phyloP scores from a whole-genome alignment of 768 basidiomycete genomes.

The Filobasidium floriforme region DNA sequence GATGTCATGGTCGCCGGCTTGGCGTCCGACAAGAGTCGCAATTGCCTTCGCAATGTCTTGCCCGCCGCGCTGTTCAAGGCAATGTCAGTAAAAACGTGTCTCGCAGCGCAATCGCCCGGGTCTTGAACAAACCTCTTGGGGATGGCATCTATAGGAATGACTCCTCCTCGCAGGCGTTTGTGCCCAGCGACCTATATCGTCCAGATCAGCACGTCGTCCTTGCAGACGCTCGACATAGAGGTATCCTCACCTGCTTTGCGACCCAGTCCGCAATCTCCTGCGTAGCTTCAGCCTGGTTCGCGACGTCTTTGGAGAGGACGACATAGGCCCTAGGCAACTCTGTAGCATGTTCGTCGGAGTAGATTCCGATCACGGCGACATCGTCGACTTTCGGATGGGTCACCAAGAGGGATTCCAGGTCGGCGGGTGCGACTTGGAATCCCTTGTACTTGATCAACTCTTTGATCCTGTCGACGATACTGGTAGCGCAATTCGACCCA shows the following conservation, averaged over 20 bases:
- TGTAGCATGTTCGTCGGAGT: constrained; percentile 60
- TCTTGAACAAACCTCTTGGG: constrained; percentile 57
- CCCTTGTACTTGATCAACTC: constrained; percentile 55
- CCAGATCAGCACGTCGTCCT: not conserved
- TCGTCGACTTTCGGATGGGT: constrained; percentile 71
- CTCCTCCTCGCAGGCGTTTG: constrained; percentile 67
- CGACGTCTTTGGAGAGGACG: constrained; percentile 47
- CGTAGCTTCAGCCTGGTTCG: constrained; percentile 25
- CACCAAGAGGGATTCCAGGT: constrained; percentile 68
- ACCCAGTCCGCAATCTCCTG: constrained; percentile 61
- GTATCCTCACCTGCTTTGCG: constrained; percentile 44
- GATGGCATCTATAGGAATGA: constrained; percentile 54
- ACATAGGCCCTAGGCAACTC: constrained; percentile 61
- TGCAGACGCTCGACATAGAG: not conserved
- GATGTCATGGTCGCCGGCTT: not conserved
- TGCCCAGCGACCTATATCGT: constrained; percentile 53
- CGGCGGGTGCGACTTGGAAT: constrained; percentile 80
- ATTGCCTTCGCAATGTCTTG: constrained; percentile 72
- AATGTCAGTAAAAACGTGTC: not conserved
- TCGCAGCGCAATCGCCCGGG: not conserved
- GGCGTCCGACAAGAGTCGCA: constrained; percentile 37
- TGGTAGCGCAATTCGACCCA: not conserved
- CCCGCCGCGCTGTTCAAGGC: constrained; percentile 59
- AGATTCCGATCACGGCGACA: constrained; percentile 71
- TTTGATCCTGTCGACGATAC: constrained; percentile 44